Evolutionary conservation across 345 rosid species (phyloP), one percentile per base, ranked within the genome.

Genomic region (Linum tenue): DNA sequence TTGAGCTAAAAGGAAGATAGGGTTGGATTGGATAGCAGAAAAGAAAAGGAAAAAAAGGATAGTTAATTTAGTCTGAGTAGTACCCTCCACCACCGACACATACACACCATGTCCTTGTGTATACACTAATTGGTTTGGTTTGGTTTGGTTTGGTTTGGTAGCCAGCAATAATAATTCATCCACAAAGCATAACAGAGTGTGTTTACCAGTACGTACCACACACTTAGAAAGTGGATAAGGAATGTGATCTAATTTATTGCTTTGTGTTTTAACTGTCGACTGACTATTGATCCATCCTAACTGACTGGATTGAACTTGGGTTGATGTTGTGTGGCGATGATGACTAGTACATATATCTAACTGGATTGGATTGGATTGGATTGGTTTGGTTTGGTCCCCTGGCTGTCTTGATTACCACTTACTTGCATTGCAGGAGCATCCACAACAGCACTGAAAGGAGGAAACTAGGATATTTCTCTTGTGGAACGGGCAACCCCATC

Each of bases 401-500:
- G 31, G 31, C 17, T 12, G 63, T 36, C 15, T 36, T 37, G 38
- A 37, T n/a, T 36, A 5, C 36, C 48, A 3, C 16, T 2, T 59
- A 9, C 67, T 61, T 59, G 37, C 5, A 6, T 76, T 76, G 72
- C 82, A 91, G 98, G 92, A 80, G 80, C 70, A 81, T 84, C 62
- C 82, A 73, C 38, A 88, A 88, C 78, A 77, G 75, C 64, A 86
- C 95, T 37, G 89, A 77, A 48, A 89, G 96, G 77, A 85, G 98
- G 68, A 73, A 79, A 66, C 73, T 91, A 39, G 96, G 89, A 4
- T 89, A 69, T 68, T 91, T 89, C 84, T 86, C 98, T 0, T 89
- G 98, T 43, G 90, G 92, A 68, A 87, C 90, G 4, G 92, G 96
- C 67, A 91, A 91, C 72, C 92, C 92, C 16, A 75, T 89, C 62